These are phyloP conservation scores for Hypomyces perniciosus DNA, from an alignment of 2,329 filamentous ascomycete species.

Conservation along the genomic window DNA sequence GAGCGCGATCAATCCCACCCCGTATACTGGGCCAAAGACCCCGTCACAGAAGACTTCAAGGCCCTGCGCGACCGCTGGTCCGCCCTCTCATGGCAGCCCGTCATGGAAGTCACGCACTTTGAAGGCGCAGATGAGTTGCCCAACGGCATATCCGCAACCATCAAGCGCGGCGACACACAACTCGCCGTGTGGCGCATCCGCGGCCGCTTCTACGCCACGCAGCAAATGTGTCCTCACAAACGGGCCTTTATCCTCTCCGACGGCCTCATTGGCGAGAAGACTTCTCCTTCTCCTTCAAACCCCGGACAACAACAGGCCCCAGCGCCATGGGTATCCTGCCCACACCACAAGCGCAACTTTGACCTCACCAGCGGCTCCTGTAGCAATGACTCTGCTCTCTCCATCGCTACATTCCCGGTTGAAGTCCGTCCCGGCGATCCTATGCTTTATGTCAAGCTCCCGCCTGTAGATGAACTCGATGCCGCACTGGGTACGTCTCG, in stretches of 20 bases:
- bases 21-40: slow-evolving; percentile 68
- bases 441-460: slow-evolving; percentile 73
- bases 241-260: slow-evolving; percentile 85
- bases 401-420: slow-evolving; percentile 74
- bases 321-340: slow-evolving; percentile 75
- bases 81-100: slow-evolving; percentile 66
- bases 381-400: slow-evolving; percentile 66
- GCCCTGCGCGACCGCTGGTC: slow-evolving; percentile 56
- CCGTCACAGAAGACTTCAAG: slow-evolving; percentile 65
- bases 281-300: neutral
- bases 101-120: slow-evolving; percentile 67
- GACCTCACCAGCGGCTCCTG: slow-evolving; percentile 68
- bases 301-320: neutral
- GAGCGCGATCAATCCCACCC: slow-evolving; percentile 72
- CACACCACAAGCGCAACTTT: slow-evolving; percentile 86
- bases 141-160: slow-evolving; percentile 48
- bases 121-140: slow-evolving; percentile 39
- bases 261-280: slow-evolving; percentile 69
- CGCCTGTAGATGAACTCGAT: slow-evolving; percentile 75
- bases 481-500: slow-evolving; percentile 67
- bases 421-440: slow-evolving; percentile 73
- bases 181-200: slow-evolving; percentile 79
- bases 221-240: slow-evolving; percentile 95
- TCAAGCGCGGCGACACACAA: slow-evolving; percentile 86
- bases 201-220: slow-evolving; percentile 75